These are phyloP conservation scores for Achlya hypogyna DNA, from an alignment of 352 stramenopile genomes.

Conservation along the genomic window DNA sequence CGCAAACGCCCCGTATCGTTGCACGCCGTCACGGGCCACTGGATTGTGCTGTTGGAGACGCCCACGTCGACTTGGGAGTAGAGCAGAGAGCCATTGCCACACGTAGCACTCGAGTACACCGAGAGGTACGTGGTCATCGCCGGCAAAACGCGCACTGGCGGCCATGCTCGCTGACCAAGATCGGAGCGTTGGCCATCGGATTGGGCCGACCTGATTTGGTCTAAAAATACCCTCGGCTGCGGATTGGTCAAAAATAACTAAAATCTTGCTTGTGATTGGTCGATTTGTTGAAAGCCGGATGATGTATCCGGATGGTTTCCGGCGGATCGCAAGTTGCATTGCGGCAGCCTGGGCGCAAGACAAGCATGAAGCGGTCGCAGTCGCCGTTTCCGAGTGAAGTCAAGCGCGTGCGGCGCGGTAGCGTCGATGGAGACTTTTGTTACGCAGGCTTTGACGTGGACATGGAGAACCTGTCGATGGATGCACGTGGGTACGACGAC, in stretches of 20 bases:
- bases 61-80: background rate
- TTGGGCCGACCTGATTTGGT: background rate
- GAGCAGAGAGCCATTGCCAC: background rate
- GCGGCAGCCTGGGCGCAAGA: background rate
- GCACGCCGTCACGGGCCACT: too few relatives aligned
- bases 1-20: background rate
- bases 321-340: constrained; percentile 2
- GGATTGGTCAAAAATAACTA: background rate
- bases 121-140: background rate
- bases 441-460: background rate
- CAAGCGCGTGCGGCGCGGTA: background rate
- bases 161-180: background rate
- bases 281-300: background rate
- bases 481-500: background rate
- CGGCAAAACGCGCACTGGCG: background rate
- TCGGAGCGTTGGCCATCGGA: background rate
- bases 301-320: background rate
- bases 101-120: background rate
- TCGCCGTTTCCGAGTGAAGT: background rate
- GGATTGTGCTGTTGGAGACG: too few relatives aligned
- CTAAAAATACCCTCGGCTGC: background rate
- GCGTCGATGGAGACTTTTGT: background rate
- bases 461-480: background rate
- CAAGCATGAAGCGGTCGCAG: constrained; percentile 2
- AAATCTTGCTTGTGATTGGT: background rate